These are phyloP conservation scores for Nemania sp. DNA, from an alignment of 2,329 filamentous ascomycete species.

Conservation along the genomic window DNA sequence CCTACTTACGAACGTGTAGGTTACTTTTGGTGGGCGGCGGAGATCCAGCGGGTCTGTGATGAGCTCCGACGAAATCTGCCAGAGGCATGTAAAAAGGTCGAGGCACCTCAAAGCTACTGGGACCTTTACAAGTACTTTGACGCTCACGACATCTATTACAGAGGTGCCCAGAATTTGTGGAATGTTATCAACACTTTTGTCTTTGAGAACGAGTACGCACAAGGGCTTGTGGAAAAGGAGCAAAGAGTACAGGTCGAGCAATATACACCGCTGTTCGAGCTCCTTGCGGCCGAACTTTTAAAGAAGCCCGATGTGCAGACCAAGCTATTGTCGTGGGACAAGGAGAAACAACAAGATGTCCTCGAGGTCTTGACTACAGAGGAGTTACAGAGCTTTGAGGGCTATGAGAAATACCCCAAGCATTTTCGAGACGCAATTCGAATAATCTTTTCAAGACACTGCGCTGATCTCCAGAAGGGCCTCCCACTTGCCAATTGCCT, in stretches of 20 bases:
- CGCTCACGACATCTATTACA: conserved; percentile 59
- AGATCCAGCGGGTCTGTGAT: conserved; percentile 49
- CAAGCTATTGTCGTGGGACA: conserved; percentile 41
- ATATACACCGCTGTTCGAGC: conserved; percentile 34
- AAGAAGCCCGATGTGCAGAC: conserved; percentile 16
- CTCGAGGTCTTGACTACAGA: conserved; percentile 35
- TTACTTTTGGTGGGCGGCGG: conserved; percentile 55
- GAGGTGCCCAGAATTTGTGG: conserved; percentile 63
- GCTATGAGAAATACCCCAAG: conserved; percentile 35
- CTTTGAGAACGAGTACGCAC: conserved; percentile 55
- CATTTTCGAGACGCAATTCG: conserved; percentile 34
- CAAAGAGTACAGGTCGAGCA: conserved; percentile 10
- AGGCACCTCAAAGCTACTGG: conserved; percentile 49
- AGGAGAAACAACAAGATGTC: conserved; percentile 31
- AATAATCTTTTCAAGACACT: conserved; percentile 32
- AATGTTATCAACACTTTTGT: conserved; percentile 58
- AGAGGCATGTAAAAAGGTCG: conserved; percentile 35
- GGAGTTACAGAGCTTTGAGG: conserved; percentile 36
- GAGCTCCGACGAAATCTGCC: conserved; percentile 36
- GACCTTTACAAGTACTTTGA: conserved; percentile 64
- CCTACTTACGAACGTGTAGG: conserved; percentile 45
- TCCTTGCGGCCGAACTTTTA: conserved; percentile 37
- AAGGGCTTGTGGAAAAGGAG: conserved; percentile 12
- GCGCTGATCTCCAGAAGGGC: conserved; percentile 32
- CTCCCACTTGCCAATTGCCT: neutral